Conservation (phyloP, 2,329 filamentous ascomycete genomes). For the Nakataea oryzae region DNA sequence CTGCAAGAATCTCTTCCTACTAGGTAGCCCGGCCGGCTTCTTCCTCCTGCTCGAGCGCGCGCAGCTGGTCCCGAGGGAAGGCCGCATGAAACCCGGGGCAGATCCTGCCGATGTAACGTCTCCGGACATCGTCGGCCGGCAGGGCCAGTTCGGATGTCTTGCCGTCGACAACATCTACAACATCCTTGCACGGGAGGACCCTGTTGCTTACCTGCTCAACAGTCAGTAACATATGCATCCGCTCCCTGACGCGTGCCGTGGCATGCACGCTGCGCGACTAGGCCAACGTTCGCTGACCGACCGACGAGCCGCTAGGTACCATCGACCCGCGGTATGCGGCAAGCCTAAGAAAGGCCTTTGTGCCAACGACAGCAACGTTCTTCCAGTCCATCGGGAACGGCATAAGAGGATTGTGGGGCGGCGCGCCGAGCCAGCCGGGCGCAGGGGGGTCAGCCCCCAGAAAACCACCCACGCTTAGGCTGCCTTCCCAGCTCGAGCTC, state of each 20-base stretch:
- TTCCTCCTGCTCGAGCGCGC: slow-evolving; percentile 78
- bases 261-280: neutral
- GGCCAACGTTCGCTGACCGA: too few relatives aligned
- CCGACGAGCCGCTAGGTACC: slow-evolving; percentile 38
- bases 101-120: slow-evolving; percentile 50
- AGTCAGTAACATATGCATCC: neutral
- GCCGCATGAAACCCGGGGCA: slow-evolving; percentile 64
- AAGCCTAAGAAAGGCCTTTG: slow-evolving; percentile 64
- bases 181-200: slow-evolving; percentile 58
- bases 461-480: slow-evolving; percentile 31
- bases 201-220: slow-evolving; percentile 88
- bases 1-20: slow-evolving; percentile 79
- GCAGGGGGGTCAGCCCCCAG: slow-evolving; percentile 5
- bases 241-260: neutral
- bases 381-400: slow-evolving; percentile 54
- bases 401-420: slow-evolving; percentile 38
- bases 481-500: slow-evolving; percentile 67
- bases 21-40: slow-evolving; percentile 84
- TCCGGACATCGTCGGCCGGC: slow-evolving; percentile 59
- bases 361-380: slow-evolving; percentile 63
- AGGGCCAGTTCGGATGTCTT: slow-evolving; percentile 76
- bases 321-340: slow-evolving; percentile 73
- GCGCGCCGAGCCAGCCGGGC: slow-evolving; percentile 12
- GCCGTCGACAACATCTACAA: slow-evolving; percentile 97
- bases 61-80: slow-evolving; percentile 63